phyloP scores from a whole-genome alignment of 441 rosid genomes.

The Erodium trifolium region DNA sequence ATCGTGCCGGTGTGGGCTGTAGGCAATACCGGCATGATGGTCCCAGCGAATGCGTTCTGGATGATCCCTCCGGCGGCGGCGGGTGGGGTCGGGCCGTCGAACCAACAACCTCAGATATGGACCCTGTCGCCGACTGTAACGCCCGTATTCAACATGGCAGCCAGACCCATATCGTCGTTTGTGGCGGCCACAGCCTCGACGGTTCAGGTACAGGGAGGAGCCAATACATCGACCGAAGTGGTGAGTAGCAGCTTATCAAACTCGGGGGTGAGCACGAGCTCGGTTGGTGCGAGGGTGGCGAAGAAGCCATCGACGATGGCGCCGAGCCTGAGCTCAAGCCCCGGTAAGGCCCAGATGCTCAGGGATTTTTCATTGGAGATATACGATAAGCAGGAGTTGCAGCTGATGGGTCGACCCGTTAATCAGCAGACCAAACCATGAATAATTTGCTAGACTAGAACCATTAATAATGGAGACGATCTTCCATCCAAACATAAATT shows the following conservation, averaged over 20 bases:
- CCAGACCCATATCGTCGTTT: constrained; percentile 32
- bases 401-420: constrained; percentile 32
- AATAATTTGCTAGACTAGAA: not conserved
- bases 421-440: constrained; percentile 6
- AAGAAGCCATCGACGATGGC: constrained; percentile 40
- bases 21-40: not conserved
- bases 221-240: too few relatives aligned
- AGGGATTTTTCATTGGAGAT: constrained; percentile 46
- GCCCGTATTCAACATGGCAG: constrained; percentile 28
- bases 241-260: too few relatives aligned
- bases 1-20: not conserved
- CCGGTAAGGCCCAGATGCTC: constrained; percentile 35
- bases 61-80: constrained; percentile 35
- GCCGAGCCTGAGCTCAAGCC: constrained; percentile 33
- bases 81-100: not conserved
- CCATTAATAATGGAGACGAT: too few relatives aligned
- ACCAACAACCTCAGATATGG: constrained; percentile 34
- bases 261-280: constrained; percentile 24
- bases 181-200: constrained; percentile 15
- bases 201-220: too few relatives aligned
- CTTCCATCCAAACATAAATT: too few relatives aligned
- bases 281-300: constrained; percentile 31
- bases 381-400: constrained; percentile 40
- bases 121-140: constrained; percentile 20
- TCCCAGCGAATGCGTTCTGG: constrained; percentile 46